Conservation (phyloP, 2,329 filamentous ascomycete genomes). For the Apiospora kogelbergensis region DNA sequence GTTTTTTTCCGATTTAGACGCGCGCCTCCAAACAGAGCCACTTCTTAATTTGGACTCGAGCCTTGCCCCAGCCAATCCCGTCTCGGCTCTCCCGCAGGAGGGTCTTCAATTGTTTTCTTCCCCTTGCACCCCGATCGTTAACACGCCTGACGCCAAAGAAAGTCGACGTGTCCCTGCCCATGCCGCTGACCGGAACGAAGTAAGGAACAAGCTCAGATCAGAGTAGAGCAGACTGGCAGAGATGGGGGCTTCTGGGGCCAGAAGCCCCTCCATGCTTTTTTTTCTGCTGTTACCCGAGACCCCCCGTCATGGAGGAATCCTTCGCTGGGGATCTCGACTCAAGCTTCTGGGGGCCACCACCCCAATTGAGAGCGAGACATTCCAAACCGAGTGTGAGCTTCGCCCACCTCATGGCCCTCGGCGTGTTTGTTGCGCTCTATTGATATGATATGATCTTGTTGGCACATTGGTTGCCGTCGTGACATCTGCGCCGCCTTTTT, state of each 20-base stretch:
- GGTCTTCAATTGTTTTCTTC: neutral
- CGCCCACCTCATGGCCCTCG: neutral
- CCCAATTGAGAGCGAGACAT: neutral
- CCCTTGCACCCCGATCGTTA: neutral
- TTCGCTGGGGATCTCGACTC: neutral
- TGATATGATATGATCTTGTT: neutral
- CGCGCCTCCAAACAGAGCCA: conserved; percentile 21
- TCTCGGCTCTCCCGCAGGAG: neutral
- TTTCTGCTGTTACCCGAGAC: conserved; percentile 6
- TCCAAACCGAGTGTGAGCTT: neutral
- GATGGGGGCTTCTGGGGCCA: conserved; percentile 1
- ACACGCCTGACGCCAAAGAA: neutral
- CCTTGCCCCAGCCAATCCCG: conserved; percentile 11
- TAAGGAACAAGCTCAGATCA: neutral
- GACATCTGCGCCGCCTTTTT: neutral
- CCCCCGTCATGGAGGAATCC: neutral
- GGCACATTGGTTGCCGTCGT: neutral
- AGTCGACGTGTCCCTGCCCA: neutral
- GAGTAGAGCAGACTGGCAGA: neutral
- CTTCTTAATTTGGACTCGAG: conserved; percentile 12
- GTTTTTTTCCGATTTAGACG: conserved; percentile 18
- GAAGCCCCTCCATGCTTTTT: neutral
- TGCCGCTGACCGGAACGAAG: neutral
- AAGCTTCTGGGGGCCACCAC: conserved; percentile 1
- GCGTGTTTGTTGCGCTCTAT: neutral